phyloP scores from a whole-genome alignment of 176 grass and related monocot genomes.

The Poa annua region DNA sequence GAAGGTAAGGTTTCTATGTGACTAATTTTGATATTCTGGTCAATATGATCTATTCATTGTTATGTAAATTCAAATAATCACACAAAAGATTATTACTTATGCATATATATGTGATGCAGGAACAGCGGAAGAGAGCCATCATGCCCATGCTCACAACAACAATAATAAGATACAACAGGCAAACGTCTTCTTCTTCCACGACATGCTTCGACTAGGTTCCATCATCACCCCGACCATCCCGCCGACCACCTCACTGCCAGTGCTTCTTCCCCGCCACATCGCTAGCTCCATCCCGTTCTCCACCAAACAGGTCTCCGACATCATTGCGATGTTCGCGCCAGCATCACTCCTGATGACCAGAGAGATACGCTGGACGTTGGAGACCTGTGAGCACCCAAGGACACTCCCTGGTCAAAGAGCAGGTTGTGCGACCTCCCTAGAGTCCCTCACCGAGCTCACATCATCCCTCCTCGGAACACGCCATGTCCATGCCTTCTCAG shows the following conservation, averaged over 20 bases:
- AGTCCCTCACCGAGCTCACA: conserved; percentile 32
- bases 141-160: not conserved
- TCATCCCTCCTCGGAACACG: not conserved
- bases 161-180: not conserved
- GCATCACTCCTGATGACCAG: not conserved
- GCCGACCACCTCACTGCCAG: not conserved
- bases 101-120: no score
- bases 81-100: not conserved
- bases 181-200: conserved; percentile 30
- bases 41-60: not conserved
- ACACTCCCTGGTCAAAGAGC: not conserved
- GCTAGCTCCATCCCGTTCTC: conserved; percentile 48
- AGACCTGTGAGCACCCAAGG: conserved; percentile 25
- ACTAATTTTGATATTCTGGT: not conserved
- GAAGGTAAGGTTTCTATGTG: not conserved
- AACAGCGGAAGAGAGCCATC: not conserved
- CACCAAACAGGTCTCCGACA: not conserved
- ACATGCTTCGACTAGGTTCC: conserved; percentile 8
- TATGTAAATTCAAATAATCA: not conserved
- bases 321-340: not conserved
- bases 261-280: not conserved
- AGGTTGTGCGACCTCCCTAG: conserved; percentile 37
- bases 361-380: conserved; percentile 18
- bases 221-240: conserved; percentile 38
- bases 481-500: conserved; percentile 2